phyloP scores from a whole-genome alignment of 352 stramenopile species.

The Phytopythium litorale region DNA sequence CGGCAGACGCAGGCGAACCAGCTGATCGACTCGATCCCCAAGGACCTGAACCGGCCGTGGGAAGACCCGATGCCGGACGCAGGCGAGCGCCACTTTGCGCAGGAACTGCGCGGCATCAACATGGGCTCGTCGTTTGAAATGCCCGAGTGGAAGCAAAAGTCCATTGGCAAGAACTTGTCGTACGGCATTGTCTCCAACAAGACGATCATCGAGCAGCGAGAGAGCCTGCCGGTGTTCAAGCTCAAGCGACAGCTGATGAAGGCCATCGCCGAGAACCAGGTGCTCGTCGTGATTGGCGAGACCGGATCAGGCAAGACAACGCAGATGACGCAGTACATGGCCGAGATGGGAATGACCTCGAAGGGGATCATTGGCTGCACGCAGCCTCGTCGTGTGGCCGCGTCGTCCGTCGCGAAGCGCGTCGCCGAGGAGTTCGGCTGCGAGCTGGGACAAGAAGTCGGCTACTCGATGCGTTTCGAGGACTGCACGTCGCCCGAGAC shows the following conservation, averaged over 20 bases:
- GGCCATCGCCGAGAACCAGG: conserved; percentile 94
- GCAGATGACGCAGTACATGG: conserved; percentile 99
- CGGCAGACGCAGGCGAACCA: conserved; percentile 97
- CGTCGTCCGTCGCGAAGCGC: conserved; percentile 96
- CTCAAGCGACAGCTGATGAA: conserved; percentile 96
- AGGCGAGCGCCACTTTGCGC: conserved; percentile 96
- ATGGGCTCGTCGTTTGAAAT: conserved; percentile 88
- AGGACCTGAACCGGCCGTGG: conserved; percentile 98
- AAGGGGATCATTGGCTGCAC: conserved; percentile 97
- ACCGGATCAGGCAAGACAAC: conserved; percentile 99
- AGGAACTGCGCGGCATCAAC: conserved; percentile 93
- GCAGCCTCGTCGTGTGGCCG: conserved; percentile 97
- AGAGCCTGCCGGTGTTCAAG: conserved; percentile 95
- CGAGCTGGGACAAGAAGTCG: conserved; percentile 91
- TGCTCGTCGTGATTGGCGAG: conserved; percentile 99
- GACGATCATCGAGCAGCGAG: conserved; percentile 95
- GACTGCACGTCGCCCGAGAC: conserved; percentile 89
- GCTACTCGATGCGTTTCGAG: conserved; percentile 90
- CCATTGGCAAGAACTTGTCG: conserved; percentile 94
- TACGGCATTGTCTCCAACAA: conserved; percentile 97
- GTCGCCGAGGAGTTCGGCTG: conserved; percentile 97
- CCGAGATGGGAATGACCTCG: conserved; percentile 96
- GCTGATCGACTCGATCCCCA: conserved; percentile 96
- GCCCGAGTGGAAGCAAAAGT: conserved; percentile 98
- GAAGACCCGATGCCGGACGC: conserved; percentile 98